A percentile compares a stretch with the other conserved stretches of the same genome.
phyloP scores from a whole-genome alignment of 1,284 basidiomycete species.

The Takashimella tepidaria region DNA sequence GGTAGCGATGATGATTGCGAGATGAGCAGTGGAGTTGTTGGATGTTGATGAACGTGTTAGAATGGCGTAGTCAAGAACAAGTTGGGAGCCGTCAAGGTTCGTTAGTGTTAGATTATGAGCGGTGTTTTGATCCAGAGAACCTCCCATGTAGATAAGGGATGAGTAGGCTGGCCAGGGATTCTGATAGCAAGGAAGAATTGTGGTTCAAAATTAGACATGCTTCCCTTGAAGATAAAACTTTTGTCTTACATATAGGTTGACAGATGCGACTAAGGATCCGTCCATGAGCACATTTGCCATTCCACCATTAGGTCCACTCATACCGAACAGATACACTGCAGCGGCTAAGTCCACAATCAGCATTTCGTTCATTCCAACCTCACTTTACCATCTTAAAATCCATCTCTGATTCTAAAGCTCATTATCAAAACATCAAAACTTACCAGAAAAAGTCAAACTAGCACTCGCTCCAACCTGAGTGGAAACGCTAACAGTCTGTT shows the following conservation, averaged over 20 bases:
- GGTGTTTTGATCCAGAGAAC: constrained; percentile 15
- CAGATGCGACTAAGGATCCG: constrained; percentile 10
- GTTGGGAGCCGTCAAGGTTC: constrained; percentile 16
- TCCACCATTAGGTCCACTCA: constrained; percentile 16
- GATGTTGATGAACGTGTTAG: constrained; percentile 12
- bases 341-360: neutral
- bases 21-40: neutral
- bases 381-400: no score
- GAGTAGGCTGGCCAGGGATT: constrained; percentile 23
- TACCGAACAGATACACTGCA: constrained; percentile 25
- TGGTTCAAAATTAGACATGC: neutral
- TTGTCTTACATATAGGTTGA: constrained; percentile 16
- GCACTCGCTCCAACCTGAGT: constrained; percentile 6
- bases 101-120: constrained; percentile 21
- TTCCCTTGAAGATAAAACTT: no score
- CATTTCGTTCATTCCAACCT: no score
- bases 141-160: constrained; percentile 24
- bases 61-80: constrained; percentile 31
- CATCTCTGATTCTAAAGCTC: no score
- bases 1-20: constrained; percentile 12
- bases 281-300: constrained; percentile 17
- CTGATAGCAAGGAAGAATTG: constrained; percentile 8
- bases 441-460: constrained; percentile 11
- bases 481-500: constrained; percentile 10
- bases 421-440: no score